Evolutionary conservation across 2,329 filamentous ascomycete genomes (phyloP).

Genomic region (Verticillium nubilum): DNA sequence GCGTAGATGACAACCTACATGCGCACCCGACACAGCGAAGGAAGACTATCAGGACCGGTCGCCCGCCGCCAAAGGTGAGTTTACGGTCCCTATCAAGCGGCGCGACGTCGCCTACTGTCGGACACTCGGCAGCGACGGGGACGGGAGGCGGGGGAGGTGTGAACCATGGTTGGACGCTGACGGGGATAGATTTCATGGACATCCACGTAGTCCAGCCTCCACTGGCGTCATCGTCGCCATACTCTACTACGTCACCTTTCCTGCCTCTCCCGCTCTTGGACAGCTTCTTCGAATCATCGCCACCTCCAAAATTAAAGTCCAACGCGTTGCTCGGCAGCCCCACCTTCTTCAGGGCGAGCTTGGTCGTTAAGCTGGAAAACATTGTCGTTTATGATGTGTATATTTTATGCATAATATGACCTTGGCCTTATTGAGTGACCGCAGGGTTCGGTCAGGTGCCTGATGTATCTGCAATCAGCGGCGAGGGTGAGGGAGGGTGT

Average conservation of each 20-base stretch:
- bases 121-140: constrained; percentile 34
- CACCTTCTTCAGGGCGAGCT: constrained; percentile 52
- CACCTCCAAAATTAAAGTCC: constrained; percentile 29
- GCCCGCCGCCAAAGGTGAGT: constrained; percentile 37
- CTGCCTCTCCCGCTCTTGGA: constrained; percentile 23
- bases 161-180: constrained; percentile 49
- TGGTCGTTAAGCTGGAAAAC: constrained; percentile 51
- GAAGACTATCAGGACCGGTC: constrained; percentile 43
- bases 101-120: constrained; percentile 40
- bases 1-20: constrained; percentile 31
- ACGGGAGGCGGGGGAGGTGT: constrained; percentile 45
- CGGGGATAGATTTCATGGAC: constrained; percentile 41
- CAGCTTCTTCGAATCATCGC: constrained; percentile 24
- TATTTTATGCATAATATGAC: not conserved
- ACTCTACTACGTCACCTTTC: constrained; percentile 10
- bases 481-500: not conserved
- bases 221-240: constrained; percentile 18
- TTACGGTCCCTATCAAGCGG: constrained; percentile 40
- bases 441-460: not conserved
- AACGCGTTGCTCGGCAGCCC: constrained; percentile 48
- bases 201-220: constrained; percentile 41
- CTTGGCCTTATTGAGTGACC: not conserved
- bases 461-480: not conserved
- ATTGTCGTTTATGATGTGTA: constrained; percentile 25
- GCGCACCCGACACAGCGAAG: constrained; percentile 51